Percentiles rank a stretch among this genome's conserved stretches.
These are phyloP conservation scores for Stachybotrys elegans DNA, from an alignment of 2,329 filamentous ascomycete genomes.

Conservation along the genomic window DNA sequence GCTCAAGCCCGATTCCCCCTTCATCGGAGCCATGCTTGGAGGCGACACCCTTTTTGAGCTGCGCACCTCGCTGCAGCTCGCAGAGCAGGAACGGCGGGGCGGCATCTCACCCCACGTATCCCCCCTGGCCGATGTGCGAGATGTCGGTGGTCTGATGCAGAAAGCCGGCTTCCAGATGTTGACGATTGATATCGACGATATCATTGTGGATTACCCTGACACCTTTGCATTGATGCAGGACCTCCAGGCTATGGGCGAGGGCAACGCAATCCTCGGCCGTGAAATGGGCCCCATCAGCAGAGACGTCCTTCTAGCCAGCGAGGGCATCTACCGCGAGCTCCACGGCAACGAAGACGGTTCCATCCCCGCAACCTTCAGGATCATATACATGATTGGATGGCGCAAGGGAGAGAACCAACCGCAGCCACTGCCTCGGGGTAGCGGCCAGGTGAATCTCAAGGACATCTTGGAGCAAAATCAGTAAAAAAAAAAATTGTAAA, in stretches of 20 bases:
- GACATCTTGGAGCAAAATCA: slow-evolving; percentile 59
- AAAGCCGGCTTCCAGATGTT: slow-evolving; percentile 90
- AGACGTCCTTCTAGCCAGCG: slow-evolving; percentile 81
- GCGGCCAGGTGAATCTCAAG: slow-evolving; percentile 81
- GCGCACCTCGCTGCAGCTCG: slow-evolving; percentile 86
- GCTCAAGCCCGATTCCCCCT: slow-evolving; percentile 85
- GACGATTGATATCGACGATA: slow-evolving; percentile 96
- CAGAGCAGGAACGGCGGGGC: slow-evolving; percentile 84
- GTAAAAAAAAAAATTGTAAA: not conserved
- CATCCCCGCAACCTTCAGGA: slow-evolving; percentile 84
- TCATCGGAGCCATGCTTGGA: slow-evolving; percentile 94
- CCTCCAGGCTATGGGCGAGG: slow-evolving; percentile 93
- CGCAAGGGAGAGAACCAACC: slow-evolving; percentile 76
- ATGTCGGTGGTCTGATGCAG: slow-evolving; percentile 82
- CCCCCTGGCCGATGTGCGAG: slow-evolving; percentile 84
- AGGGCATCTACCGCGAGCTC: slow-evolving; percentile 82
- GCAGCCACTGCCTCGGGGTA: slow-evolving; percentile 76
- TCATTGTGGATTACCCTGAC: slow-evolving; percentile 90
- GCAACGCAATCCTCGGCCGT: slow-evolving; percentile 80
- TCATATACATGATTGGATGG: slow-evolving; percentile 99
- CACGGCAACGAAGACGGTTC: slow-evolving; percentile 76
- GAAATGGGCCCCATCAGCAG: slow-evolving; percentile 72
- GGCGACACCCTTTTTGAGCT: slow-evolving; percentile 93
- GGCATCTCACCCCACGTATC: slow-evolving; percentile 89
- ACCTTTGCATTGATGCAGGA: slow-evolving; percentile 89